Evolutionary conservation across 179 eudicot species (phyloP).

Genomic region (Silene vulgaris): DNA sequence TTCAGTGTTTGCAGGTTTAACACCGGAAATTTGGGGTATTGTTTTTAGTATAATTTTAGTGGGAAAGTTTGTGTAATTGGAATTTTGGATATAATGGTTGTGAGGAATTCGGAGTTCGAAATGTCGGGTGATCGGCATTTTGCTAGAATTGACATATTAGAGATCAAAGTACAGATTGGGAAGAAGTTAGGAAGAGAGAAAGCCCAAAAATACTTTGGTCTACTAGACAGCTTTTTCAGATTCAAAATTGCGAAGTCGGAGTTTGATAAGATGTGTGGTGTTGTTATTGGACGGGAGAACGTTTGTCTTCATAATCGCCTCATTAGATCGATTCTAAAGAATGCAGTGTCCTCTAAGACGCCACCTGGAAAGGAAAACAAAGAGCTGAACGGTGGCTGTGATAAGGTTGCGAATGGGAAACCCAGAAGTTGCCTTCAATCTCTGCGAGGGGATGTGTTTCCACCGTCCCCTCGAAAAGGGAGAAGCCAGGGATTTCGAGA

Average conservation of each 20-base stretch:
- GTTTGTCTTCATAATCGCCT: conserved; percentile 58
- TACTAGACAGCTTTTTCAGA: conserved; percentile 42
- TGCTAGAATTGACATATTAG: conserved; percentile 41
- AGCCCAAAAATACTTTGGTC: conserved; percentile 51
- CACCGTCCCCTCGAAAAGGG: conserved; percentile 55
- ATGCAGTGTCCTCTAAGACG: conserved; percentile 42
- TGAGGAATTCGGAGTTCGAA: conserved; percentile 27
- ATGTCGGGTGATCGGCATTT: conserved; percentile 48
- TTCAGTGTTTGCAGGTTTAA: conserved; percentile 12
- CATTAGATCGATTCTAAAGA: conserved; percentile 54
- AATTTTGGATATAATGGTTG: conserved; percentile 29
- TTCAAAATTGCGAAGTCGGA: conserved; percentile 47
- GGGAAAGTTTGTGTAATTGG: not conserved
- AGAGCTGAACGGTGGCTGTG: conserved; percentile 23
- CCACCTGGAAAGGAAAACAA: conserved; percentile 49
- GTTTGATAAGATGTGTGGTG: conserved; percentile 48
- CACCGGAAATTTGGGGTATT: conserved; percentile 20
- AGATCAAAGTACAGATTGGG: conserved; percentile 46
- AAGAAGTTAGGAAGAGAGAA: conserved; percentile 52
- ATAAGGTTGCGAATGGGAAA: conserved; percentile 49
- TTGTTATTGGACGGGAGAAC: conserved; percentile 56
- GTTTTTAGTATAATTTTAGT: conserved; percentile 7
- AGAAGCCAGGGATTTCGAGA: conserved; percentile 47
- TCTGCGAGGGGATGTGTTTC: conserved; percentile 45
- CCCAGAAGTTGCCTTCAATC: conserved; percentile 48